These are phyloP conservation scores for Pyrenochaeta sp. DNA, from an alignment of 2,329 filamentous ascomycete genomes.

Conservation along the genomic window DNA sequence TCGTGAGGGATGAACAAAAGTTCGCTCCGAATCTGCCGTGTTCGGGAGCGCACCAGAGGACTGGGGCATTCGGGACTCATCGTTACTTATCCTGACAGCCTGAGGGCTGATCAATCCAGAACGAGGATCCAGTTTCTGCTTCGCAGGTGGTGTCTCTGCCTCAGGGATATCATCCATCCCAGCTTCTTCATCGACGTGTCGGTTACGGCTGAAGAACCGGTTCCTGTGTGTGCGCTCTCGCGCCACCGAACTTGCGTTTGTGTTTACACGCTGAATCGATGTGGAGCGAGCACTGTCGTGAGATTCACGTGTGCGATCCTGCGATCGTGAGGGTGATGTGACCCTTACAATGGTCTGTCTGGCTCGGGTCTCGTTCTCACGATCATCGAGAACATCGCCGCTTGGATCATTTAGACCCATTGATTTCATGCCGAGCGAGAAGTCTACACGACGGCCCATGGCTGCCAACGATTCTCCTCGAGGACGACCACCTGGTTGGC, in stretches of 20 bases:
- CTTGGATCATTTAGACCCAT: constrained; percentile 65
- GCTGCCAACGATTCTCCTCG: constrained; percentile 65
- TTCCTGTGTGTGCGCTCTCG: constrained; percentile 61
- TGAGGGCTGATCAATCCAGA: constrained; percentile 39
- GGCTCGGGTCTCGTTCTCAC: constrained; percentile 43
- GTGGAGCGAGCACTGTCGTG: constrained; percentile 45
- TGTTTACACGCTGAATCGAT: constrained; percentile 43
- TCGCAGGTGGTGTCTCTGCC: constrained; percentile 22
- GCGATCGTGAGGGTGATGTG: constrained; percentile 45
- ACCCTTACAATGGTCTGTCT: constrained; percentile 51
- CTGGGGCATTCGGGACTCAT: constrained; percentile 22
- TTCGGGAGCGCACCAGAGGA: constrained; percentile 36
- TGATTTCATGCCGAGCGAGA: constrained; percentile 71
- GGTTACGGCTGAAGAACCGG: constrained; percentile 65
- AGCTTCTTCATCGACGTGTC: constrained; percentile 50
- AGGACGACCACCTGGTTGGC: constrained; percentile 55
- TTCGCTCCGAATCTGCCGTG: constrained; percentile 26
- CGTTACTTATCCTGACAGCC: constrained; percentile 36
- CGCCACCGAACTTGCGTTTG: constrained; percentile 38
- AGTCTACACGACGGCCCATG: constrained; percentile 71
- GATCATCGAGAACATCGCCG: constrained; percentile 71
- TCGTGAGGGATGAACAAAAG: constrained; percentile 30
- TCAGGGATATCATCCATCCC: constrained; percentile 59
- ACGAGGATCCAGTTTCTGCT: constrained; percentile 47
- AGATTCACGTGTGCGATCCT: constrained; percentile 35